phyloP scores from a whole-genome alignment of 805 yeast species.

The Maudiozyma serrabonitensis region DNA sequence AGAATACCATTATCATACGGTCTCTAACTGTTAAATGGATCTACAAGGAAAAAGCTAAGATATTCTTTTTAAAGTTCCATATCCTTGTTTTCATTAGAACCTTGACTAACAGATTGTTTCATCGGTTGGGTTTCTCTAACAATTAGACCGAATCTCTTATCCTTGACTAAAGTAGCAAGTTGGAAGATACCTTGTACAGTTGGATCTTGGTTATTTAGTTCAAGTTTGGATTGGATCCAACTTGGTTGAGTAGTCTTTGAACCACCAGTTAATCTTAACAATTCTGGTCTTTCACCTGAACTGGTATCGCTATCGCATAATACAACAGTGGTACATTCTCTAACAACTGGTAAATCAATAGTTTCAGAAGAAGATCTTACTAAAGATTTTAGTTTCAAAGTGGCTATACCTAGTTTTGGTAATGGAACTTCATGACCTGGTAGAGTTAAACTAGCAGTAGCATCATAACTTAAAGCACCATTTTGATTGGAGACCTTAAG shows the following conservation, averaged over 20 bases:
- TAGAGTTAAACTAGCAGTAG: constrained; percentile 41
- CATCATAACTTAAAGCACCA: constrained; percentile 59
- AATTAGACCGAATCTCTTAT: constrained; percentile 58
- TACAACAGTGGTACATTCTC: constrained; percentile 71
- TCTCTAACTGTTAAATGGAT: neutral
- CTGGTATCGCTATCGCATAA: constrained; percentile 39
- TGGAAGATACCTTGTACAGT: constrained; percentile 39
- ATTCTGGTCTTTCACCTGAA: constrained; percentile 39
- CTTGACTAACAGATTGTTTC: constrained; percentile 22
- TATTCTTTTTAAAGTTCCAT: constrained; percentile 7
- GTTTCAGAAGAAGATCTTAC: constrained; percentile 40
- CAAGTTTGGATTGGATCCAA: constrained; percentile 78
- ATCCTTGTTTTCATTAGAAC: constrained; percentile 5
- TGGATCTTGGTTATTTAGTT: constrained; percentile 41
- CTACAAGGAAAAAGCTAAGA: no score
- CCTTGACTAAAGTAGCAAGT: constrained; percentile 52
- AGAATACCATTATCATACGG: neutral
- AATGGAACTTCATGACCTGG: constrained; percentile 71
- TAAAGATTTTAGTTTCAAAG: constrained; percentile 56
- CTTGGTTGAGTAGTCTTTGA: constrained; percentile 56
- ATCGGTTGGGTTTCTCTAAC: constrained; percentile 55
- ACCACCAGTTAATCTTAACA: constrained; percentile 78
- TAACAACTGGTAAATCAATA: constrained; percentile 50
- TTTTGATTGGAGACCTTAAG: constrained; percentile 56
- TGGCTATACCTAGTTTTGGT: constrained; percentile 62